Evolutionary conservation across 2,329 filamentous ascomycete genomes (phyloP).

Genomic region (Scytalidium sp.): DNA sequence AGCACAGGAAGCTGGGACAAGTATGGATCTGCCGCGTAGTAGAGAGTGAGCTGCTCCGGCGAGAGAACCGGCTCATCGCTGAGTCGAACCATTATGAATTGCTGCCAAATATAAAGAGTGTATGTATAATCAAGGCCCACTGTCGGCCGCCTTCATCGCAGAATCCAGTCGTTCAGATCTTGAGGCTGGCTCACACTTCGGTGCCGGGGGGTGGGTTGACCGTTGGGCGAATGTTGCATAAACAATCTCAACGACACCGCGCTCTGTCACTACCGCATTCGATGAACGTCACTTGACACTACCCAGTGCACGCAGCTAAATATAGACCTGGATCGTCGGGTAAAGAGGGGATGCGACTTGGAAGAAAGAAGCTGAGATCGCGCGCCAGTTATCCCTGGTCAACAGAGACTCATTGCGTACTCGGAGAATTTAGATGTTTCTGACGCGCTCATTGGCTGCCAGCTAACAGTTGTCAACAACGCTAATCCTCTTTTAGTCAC

Average conservation of each 20-base stretch:
- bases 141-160: neutral
- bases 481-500: neutral
- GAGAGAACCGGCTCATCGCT: slow-evolving; percentile 75
- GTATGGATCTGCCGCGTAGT: slow-evolving; percentile 82
- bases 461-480: neutral
- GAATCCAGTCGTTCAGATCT: neutral
- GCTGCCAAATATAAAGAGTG: neutral
- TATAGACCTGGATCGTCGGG: neutral
- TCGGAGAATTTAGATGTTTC: neutral
- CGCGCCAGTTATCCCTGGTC: neutral
- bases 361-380: neutral
- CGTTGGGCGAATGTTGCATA: neutral
- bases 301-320: neutral
- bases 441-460: neutral
- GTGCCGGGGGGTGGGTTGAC: neutral
- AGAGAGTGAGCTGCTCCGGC: slow-evolving; percentile 79
- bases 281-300: neutral
- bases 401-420: neutral
- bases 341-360: neutral
- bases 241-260: neutral
- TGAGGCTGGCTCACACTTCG: neutral
- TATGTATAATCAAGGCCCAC: neutral
- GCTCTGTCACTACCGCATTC: neutral
- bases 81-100: slow-evolving; percentile 72
- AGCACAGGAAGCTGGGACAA: slow-evolving; percentile 79